These are phyloP conservation scores for Aspergillus terreus DNA, from an alignment of 2,329 filamentous ascomycete species.

Conservation along the genomic window DNA sequence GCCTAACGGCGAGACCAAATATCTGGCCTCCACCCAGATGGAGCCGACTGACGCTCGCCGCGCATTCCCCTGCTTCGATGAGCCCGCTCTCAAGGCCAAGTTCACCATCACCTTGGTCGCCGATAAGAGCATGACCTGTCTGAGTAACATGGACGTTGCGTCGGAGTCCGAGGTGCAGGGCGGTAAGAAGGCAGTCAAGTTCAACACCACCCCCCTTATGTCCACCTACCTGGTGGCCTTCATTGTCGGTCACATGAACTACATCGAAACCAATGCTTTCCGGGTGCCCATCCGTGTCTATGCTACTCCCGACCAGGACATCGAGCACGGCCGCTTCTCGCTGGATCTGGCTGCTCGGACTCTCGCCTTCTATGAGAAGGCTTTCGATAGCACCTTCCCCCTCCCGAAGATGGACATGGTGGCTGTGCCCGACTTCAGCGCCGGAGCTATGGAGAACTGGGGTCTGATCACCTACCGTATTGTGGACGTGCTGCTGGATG, in stretches of 20 bases:
- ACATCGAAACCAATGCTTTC: conserved; percentile 88
- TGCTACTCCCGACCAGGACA: conserved; percentile 82
- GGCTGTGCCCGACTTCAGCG: conserved; percentile 91
- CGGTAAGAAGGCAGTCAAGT: conserved; percentile 78
- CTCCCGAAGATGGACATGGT: conserved; percentile 96
- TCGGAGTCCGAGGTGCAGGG: conserved; percentile 70
- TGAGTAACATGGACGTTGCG: conserved; percentile 95
- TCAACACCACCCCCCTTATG: conserved; percentile 90
- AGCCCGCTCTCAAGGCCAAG: conserved; percentile 87
- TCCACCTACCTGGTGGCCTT: conserved; percentile 94
- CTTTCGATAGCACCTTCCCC: conserved; percentile 82
- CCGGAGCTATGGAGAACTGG: conserved; percentile 98
- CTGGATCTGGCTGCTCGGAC: conserved; percentile 85
- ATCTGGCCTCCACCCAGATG: conserved; percentile 91
- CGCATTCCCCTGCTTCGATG: conserved; percentile 95
- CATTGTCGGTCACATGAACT: conserved; percentile 89
- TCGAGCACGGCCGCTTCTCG: conserved; percentile 87
- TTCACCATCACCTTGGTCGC: conserved; percentile 90
- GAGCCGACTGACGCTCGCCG: conserved; percentile 90
- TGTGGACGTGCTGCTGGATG: conserved; percentile 84
- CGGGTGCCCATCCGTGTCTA: conserved; percentile 91
- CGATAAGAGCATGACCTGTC: conserved; percentile 82
- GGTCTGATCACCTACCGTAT: conserved; percentile 92
- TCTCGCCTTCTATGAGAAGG: conserved; percentile 90
- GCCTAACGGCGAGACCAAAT: conserved; percentile 70